Evolutionary conservation across 1,139 yeast species (phyloP), one percentile per base, ranked within the genome.

Genomic region (Sugiyamaella neomexicana): DNA sequence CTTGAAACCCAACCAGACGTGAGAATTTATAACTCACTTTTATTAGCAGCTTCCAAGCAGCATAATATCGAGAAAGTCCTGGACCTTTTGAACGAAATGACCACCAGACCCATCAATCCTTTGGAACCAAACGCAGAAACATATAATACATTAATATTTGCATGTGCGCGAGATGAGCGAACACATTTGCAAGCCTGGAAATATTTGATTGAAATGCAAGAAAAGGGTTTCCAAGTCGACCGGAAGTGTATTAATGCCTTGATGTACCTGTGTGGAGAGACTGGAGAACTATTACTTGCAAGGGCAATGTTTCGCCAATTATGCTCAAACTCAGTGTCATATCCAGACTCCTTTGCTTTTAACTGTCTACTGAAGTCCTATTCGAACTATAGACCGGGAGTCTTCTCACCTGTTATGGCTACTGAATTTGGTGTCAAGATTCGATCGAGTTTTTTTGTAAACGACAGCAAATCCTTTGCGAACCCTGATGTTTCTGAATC

Each of bases 61-160:
- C 75, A 80, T 55, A 80, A 87, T 54, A 74, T 86, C 12, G 93
- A 89, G 58, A 81, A 79, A 59, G 95, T 89, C 0, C 69, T 90
- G 32, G 95, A 89, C 65, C 74, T 91, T 13, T 86, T 82, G 65
- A 80, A 82, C 23, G 97, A 90, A 65, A 80, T 91, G 87, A 59
- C 75, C 2, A 61, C 66, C 2, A 63, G 66, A 65, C 73, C 70
- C 58, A 60, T 60, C 2, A 60, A 61, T 36, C 74, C 76, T 0
- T 50, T 80, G 1, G 58, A 60, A 38, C 81, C 85, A 2, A 65
- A 71, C 44, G 80, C 77, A 16, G 77, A 73, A 32, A 82, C 89
- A 0, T 75, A 83, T 62, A 79, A 82, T 39, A 80, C 84, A 0
- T 71, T 91, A 50, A 93, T 96, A 0, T 78, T 80, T 59, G 91